Base-by-base conservation (phyloP, 371 early-diverging fungal species). In the Smittium mucronatum region DNA sequence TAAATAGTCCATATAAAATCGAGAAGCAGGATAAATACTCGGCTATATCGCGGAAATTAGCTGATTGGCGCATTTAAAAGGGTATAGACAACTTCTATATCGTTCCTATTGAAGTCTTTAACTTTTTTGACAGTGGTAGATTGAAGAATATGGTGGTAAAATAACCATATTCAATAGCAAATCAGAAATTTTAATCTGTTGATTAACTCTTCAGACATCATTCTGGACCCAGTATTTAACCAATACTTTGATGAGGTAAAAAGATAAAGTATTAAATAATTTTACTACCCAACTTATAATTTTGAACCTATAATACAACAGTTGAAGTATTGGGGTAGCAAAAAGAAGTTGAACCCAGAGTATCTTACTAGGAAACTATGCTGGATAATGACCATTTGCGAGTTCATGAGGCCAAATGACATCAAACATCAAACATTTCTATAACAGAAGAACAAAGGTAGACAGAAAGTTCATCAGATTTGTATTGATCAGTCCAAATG, bases 331-430 rank as follows among this genome's bases (percentile, higher is more conserved):
- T 64, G 36, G 64, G 36, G 33, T 2, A 33, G 11, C 17, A 31
- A 21, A 17, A 11, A 26, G 33, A 2, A 11, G 8, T 33, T 64
- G 11, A 17, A 15, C 5, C 21, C 8, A 8, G 33, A 33, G 33
- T n/a, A 28, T 34, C 32, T 64, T 2, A 64, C 64, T 64, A 11
- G 21, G 25, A 64, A 64, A 31, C 64, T 64, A 2, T 64, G 64
- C 25, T 64, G 47, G 34, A 8, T 64, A 21, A 15, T 64, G 31
- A 33, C 16, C 2, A 64, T 64, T 2, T 64, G 64, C 33, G 32
- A 21, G 17, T 64, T 64, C 31, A 64, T 64, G 28, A 8, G 16
- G 2, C 28, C 36, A 64, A 11, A 8, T 16, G 64, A 64, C n/a
- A n/a, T n/a, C n/a, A n/a, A n/a, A n/a, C n/a, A 64, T 34, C 21